A percentile compares a stretch with the other conserved stretches of the same genome.
Evolutionary conservation across 2,329 filamentous ascomycete genomes (phyloP).

Genomic region (Diaporthe vexans): DNA sequence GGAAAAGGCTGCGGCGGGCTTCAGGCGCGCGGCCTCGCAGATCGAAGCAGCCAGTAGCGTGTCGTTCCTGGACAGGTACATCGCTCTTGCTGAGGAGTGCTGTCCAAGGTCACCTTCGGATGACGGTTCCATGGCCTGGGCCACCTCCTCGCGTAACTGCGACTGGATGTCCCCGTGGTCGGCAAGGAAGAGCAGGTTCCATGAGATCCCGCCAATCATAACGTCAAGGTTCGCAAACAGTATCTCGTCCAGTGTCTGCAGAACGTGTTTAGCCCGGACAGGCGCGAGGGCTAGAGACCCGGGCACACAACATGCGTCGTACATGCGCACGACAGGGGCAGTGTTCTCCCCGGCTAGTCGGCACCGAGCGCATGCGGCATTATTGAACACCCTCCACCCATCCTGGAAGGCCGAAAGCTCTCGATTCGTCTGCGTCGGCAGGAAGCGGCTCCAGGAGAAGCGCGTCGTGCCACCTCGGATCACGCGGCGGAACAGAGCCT

Average conservation of each 20-base stretch:
- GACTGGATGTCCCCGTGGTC: constrained; percentile 50
- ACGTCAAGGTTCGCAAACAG: constrained; percentile 64
- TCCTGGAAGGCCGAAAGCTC: background rate
- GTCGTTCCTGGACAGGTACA: constrained; percentile 27
- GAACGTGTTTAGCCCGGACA: constrained; percentile 45
- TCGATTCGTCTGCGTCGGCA: background rate
- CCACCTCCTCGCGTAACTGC: background rate
- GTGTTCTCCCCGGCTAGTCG: no score
- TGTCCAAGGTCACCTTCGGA: background rate
- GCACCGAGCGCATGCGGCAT: constrained; percentile 43
- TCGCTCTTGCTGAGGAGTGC: background rate
- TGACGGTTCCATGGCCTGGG: background rate
- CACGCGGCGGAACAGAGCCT: constrained; percentile 50
- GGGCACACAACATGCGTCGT: no score
- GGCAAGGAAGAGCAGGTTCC: constrained; percentile 59
- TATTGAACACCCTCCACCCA: background rate
- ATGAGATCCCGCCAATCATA: constrained; percentile 57
- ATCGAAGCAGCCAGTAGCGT: constrained; percentile 53
- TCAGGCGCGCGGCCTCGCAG: constrained; percentile 55
- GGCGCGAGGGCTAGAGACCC: no score
- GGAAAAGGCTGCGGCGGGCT: constrained; percentile 56
- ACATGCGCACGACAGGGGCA: no score
- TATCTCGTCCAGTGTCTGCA: constrained; percentile 62
- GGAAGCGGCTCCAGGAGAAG: background rate
- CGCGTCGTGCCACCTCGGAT: background rate